Conservation (phyloP, 2,329 filamentous ascomycete species). For the Didymella pinodella region DNA sequence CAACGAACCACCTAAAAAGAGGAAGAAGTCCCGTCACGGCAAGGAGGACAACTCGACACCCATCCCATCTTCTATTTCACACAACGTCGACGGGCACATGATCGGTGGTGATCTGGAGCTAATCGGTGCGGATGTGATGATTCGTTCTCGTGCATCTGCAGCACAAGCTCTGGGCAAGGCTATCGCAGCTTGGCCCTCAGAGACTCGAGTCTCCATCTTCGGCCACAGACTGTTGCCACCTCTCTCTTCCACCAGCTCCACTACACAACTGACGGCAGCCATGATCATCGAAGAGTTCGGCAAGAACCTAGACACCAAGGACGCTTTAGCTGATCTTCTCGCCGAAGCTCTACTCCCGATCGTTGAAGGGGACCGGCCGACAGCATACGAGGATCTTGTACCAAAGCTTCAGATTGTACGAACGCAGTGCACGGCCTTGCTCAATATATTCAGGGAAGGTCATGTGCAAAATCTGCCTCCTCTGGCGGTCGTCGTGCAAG, state of each 20-base stretch:
- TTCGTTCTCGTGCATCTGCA: constrained; percentile 87
- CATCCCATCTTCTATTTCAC: constrained; percentile 66
- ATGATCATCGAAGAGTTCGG: constrained; percentile 91
- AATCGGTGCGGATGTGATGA: constrained; percentile 85
- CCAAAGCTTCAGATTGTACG: constrained; percentile 89
- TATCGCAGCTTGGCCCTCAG: constrained; percentile 76
- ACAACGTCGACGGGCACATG: constrained; percentile 98
- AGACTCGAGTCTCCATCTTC: constrained; percentile 67
- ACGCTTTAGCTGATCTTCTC: constrained; percentile 65
- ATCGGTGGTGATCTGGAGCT: constrained; percentile 96
- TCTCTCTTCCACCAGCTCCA: constrained; percentile 77
- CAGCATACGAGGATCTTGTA: constrained; percentile 87
- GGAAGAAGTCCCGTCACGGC: constrained; percentile 79
- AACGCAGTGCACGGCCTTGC: constrained; percentile 87
- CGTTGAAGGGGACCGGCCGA: constrained; percentile 80
- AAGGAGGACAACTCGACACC: constrained; percentile 66
- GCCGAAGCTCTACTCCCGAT: constrained; percentile 73
- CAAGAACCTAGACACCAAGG: constrained; percentile 57
- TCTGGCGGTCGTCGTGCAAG: constrained; percentile 91
- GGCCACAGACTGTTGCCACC: constrained; percentile 70
- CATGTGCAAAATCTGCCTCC: constrained; percentile 70
- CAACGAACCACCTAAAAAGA: constrained; percentile 69
- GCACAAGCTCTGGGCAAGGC: constrained; percentile 86
- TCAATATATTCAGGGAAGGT: constrained; percentile 86
- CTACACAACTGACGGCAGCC: constrained; percentile 83